phyloP scores from a whole-genome alignment of 2,329 filamentous ascomycete genomes.

The Cercospora brassicicola region DNA sequence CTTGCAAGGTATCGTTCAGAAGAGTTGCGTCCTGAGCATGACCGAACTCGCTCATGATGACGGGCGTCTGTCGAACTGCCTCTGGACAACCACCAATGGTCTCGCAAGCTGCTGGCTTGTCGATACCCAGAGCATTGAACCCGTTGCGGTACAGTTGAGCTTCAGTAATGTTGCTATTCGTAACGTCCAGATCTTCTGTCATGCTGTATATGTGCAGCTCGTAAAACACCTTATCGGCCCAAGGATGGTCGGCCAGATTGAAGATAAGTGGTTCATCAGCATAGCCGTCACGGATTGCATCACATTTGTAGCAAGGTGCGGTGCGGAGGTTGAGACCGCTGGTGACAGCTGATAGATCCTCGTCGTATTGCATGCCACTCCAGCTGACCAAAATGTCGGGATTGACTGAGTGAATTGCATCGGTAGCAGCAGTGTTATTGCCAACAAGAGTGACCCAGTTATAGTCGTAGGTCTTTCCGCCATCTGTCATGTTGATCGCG shows the following conservation, averaged over 20 bases:
- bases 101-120: slow-evolving; percentile 40
- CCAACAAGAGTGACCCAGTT: slow-evolving; percentile 31
- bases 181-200: slow-evolving; percentile 42
- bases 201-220: slow-evolving; percentile 50
- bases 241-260: slow-evolving; percentile 49
- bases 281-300: slow-evolving; percentile 45
- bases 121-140: slow-evolving; percentile 50
- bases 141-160: slow-evolving; percentile 53
- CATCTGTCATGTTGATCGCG: slow-evolving; percentile 27
- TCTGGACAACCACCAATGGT: slow-evolving; percentile 39
- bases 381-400: slow-evolving; percentile 30
- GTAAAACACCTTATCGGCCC: slow-evolving; percentile 52
- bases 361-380: slow-evolving; percentile 32
- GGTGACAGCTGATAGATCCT: slow-evolving; percentile 35
- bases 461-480: slow-evolving; percentile 25
- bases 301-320: slow-evolving; percentile 44
- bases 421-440: slow-evolving; percentile 30
- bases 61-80: slow-evolving; percentile 40
- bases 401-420: slow-evolving; percentile 30
- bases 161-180: slow-evolving; percentile 51
- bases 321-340: slow-evolving; percentile 41
- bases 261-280: slow-evolving; percentile 50
- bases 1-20: slow-evolving; percentile 50
- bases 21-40: slow-evolving; percentile 42
- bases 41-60: slow-evolving; percentile 43